Percentiles rank a stretch among this genome's conserved stretches.
These are phyloP conservation scores for Jaltomata sinuosa DNA, from an alignment of 257 asterid species.

Conservation along the genomic window DNA sequence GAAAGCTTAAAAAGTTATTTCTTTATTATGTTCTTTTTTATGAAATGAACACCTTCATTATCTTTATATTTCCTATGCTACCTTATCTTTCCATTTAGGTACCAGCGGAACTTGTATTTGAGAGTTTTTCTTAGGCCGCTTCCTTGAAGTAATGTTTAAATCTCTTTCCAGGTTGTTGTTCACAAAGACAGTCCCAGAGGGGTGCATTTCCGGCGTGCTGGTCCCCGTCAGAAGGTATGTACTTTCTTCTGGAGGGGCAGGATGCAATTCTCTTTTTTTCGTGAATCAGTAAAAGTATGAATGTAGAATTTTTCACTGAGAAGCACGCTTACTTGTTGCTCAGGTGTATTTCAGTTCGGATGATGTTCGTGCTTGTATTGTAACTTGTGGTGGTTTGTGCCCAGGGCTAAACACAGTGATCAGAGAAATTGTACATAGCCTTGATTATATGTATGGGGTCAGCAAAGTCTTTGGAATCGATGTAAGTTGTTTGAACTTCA, in stretches of 20 bases:
- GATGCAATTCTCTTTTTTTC: background rate
- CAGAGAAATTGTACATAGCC: conserved; percentile 67
- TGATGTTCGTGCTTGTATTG: conserved; percentile 61
- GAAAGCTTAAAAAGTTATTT: background rate
- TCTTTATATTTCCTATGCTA: background rate
- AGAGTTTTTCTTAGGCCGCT: background rate
- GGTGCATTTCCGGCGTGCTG: conserved; percentile 91
- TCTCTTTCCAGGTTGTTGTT: conserved; percentile 54
- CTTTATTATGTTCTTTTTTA: background rate
- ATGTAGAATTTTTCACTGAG: background rate
- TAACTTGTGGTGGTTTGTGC: conserved; percentile 73
- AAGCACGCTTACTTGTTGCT: background rate
- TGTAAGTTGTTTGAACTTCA: conserved; percentile 26
- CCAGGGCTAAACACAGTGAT: conserved; percentile 72
- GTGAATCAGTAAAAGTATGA: background rate
- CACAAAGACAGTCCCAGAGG: conserved; percentile 93
- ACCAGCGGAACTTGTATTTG: background rate
- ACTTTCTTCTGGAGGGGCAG: background rate
- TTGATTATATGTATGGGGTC: conserved; percentile 58
- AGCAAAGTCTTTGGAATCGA: conserved; percentile 46
- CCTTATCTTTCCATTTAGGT: background rate
- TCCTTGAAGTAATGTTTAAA: background rate
- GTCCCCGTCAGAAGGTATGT: conserved; percentile 87
- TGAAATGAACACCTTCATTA: background rate
- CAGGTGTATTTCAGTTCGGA: conserved; percentile 54